A percentile compares a stretch with the other conserved stretches of the same genome.
These are phyloP conservation scores for carrot (Daucus carota) DNA, from an alignment of 129 eudicot species.

Conservation along the genomic window DNA sequence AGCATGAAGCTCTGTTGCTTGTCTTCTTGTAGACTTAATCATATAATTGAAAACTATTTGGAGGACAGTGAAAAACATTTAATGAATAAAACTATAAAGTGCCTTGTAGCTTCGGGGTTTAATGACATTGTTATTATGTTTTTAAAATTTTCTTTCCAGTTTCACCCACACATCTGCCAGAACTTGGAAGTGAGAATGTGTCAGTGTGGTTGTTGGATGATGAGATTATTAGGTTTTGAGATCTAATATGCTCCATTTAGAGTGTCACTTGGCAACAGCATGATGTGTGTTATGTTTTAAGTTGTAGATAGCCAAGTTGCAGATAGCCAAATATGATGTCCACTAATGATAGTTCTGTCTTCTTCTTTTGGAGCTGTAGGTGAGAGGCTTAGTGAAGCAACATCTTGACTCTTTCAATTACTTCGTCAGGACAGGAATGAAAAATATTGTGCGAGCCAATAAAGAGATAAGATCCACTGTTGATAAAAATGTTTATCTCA, in stretches of 20 bases:
- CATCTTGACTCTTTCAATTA: slow-evolving; percentile 85
- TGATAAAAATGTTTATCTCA: slow-evolving; percentile 48
- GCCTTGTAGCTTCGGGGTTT: neutral
- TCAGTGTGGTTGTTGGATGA: too few relatives aligned
- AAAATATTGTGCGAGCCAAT: slow-evolving; percentile 74
- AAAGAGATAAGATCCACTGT: slow-evolving; percentile 26
- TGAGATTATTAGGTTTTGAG: neutral
- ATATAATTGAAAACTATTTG: too few relatives aligned
- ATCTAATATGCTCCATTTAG: neutral
- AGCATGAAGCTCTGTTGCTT: neutral
- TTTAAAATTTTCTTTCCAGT: neutral
- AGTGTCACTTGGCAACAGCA: neutral
- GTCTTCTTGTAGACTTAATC: neutral
- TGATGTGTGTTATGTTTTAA: neutral
- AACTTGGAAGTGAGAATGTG: neutral
- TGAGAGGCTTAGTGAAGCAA: slow-evolving; percentile 85
- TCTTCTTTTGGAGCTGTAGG: slow-evolving; percentile 34
- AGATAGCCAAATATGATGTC: neutral
- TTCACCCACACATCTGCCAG: neutral
- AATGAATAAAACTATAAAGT: neutral
- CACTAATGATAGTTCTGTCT: neutral
- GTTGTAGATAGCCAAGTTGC: neutral
- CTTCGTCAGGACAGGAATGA: slow-evolving; percentile 57
- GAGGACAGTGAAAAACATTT: neutral
- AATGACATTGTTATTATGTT: neutral